Evolutionary conservation across 371 early-diverging fungal genomes (phyloP), one percentile per base, ranked within the genome.

Genomic region (Rhizopus stolonifer): DNA sequence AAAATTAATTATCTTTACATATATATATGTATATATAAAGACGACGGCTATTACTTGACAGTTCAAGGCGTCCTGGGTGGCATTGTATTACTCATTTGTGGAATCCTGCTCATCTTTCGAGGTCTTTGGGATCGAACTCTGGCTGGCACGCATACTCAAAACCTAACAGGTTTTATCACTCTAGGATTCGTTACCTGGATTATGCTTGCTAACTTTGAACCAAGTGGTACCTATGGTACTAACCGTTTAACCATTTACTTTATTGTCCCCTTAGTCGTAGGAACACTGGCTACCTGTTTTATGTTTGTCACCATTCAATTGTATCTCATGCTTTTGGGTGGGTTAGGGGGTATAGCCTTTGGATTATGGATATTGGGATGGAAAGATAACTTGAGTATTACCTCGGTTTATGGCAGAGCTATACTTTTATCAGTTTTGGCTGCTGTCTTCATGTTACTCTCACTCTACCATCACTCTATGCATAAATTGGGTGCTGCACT

Each of bases 401-500:
- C 74, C 3, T 65, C 75, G 1, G 54, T 63, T 21, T 64, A 66
- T 17, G 91, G 87, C 24, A 79, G 87, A 15, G 79, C 82, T 19
- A 74, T 87, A 18, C 80, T 93, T 18, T 63, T 94, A 21, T 74
- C 72, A 5, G 80, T 77, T 2, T 36, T 86, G 26, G 62, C 75
- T 1, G 43, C 87, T 7, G 52, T 79, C 5, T 81, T 79, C 31
- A 81, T 82, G 50, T 18, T 86, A 15, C 10, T 80, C 2, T 77
- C 81, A 2, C 66, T 83, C 11, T 76, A 76, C 56, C 56, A 81
- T 18, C 78, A 81, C 50, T 56, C 73, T 7, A 77, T 79, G n/a
- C 77, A 86, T 44, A 84, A 84, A 14, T 25, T 87, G 10, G 79
- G 79, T 23, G 79, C 92, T 0, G 65, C 87, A 2, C 58, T 90